Conservation (phyloP, 1,284 basidiomycete species). For the Schizophyllum commune region DNA sequence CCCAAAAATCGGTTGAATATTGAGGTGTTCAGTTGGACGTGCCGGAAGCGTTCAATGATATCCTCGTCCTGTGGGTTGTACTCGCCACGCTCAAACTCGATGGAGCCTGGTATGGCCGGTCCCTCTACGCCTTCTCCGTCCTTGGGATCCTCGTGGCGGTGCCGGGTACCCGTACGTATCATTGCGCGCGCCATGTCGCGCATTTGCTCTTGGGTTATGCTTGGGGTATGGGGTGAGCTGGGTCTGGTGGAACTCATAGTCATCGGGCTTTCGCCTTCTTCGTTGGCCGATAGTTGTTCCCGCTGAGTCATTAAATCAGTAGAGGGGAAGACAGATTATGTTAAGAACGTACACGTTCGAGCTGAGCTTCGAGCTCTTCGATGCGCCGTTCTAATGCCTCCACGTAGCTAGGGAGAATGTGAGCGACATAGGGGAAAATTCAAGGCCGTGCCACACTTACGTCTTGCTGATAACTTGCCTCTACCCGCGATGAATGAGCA, state of each 20-base stretch:
- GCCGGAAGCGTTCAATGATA: neutral
- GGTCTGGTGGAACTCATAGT: slow-evolving; percentile 10
- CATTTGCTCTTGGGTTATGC: neutral
- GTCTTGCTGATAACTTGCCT: slow-evolving; percentile 83
- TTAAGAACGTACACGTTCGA: slow-evolving; percentile 38
- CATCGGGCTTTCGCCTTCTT: neutral
- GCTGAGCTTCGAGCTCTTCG: slow-evolving; percentile 61
- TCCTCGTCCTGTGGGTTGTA: neutral
- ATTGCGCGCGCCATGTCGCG: neutral
- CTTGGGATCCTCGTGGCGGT: too few species aligned
- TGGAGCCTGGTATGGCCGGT: neutral
- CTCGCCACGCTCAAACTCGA: neutral
- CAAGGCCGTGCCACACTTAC: slow-evolving; percentile 30
- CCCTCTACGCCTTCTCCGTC: neutral
- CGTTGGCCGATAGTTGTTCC: neutral
- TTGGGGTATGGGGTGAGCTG: slow-evolving; percentile 6
- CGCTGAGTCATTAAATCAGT: slow-evolving; percentile 12
- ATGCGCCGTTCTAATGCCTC: slow-evolving; percentile 67
- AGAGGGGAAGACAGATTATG: neutral
- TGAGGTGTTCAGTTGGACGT: neutral
- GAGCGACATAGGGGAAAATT: neutral
- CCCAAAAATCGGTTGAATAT: slow-evolving; percentile 1
- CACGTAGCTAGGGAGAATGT: slow-evolving; percentile 44
- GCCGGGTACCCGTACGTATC: neutral
- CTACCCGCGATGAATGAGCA: slow-evolving; percentile 24